Evolutionary conservation across 805 yeast genomes (phyloP).

Genomic region (Metschnikowia picachoensis): DNA sequence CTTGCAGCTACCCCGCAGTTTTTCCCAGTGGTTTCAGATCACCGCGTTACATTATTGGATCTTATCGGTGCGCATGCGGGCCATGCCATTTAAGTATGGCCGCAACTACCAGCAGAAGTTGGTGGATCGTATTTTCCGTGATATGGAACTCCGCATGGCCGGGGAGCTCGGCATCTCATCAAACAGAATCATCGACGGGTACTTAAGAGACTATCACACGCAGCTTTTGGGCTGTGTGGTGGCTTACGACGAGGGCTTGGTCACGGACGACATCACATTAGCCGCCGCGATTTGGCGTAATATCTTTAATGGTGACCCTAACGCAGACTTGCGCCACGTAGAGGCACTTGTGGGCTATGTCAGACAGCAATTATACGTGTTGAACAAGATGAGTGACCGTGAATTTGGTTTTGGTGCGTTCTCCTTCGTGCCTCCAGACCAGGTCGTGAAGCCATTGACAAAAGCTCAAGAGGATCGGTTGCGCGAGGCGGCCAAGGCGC

Average conservation of each 20-base stretch:
- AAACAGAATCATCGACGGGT: slow-evolving; percentile 76
- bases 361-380: slow-evolving; percentile 82
- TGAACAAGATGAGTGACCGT: slow-evolving; percentile 81
- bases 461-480: slow-evolving; percentile 57
- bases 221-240: slow-evolving; percentile 87
- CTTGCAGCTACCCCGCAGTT: slow-evolving; percentile 75
- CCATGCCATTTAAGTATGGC: slow-evolving; percentile 88
- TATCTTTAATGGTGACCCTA: slow-evolving; percentile 77
- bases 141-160: slow-evolving; percentile 80
- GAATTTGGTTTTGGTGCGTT: slow-evolving; percentile 92
- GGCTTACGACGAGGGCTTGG: slow-evolving; percentile 89
- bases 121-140: slow-evolving; percentile 84
- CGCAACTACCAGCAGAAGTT: slow-evolving; percentile 87
- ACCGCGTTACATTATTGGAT: slow-evolving; percentile 92
- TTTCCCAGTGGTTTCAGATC: slow-evolving; percentile 95
- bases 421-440: slow-evolving; percentile 77
- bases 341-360: slow-evolving; percentile 90
- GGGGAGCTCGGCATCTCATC: slow-evolving; percentile 83
- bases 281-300: slow-evolving; percentile 89
- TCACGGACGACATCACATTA: slow-evolving; percentile 70
- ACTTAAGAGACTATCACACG: slow-evolving; percentile 83
- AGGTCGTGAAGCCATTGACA: slow-evolving; percentile 69
- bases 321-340: slow-evolving; percentile 75
- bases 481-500: slow-evolving; percentile 45
- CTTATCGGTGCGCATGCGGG: slow-evolving; percentile 90